Conservation (phyloP, 2,329 filamentous ascomycete species). For the Diaporthe aspalathi region DNA sequence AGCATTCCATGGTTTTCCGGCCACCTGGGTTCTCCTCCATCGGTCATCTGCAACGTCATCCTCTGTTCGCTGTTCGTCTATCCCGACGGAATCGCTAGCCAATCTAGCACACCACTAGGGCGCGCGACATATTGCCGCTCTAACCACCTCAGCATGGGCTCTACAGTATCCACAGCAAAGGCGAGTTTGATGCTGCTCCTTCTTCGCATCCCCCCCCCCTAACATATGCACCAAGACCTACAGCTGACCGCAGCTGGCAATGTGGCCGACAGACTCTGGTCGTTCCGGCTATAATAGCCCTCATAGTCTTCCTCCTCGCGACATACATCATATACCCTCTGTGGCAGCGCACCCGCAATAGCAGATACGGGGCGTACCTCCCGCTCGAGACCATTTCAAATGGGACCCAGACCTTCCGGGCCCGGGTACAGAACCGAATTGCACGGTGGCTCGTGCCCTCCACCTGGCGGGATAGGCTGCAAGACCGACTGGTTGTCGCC, state of each 20-base stretch:
- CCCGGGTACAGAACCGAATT: slow-evolving; percentile 59
- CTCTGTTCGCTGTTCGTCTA: slow-evolving; percentile 4
- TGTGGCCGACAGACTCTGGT: slow-evolving; percentile 69
- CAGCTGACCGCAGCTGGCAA: slow-evolving; percentile 11
- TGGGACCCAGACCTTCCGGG: slow-evolving; percentile 65
- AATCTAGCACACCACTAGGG: slow-evolving; percentile 7
- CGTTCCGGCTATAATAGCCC: slow-evolving; percentile 76
- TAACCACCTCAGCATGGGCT: slow-evolving; percentile 48
- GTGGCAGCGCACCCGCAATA: slow-evolving; percentile 73
- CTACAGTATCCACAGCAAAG: slow-evolving; percentile 46
- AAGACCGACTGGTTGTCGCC: slow-evolving; percentile 53
- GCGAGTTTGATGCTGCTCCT: background rate
- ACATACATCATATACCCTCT: slow-evolving; percentile 75
- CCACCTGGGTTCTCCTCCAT: background rate
- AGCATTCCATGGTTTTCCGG: background rate
- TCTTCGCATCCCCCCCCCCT: background rate
- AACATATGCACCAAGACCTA: background rate
- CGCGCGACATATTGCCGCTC: background rate
- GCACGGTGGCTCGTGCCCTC: slow-evolving; percentile 57
- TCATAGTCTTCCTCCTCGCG: slow-evolving; percentile 74
- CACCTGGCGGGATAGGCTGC: slow-evolving; percentile 57
- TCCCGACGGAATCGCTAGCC: slow-evolving; percentile 16
- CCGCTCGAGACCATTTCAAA: slow-evolving; percentile 73
- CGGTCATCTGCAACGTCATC: slow-evolving; percentile 12
- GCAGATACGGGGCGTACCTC: slow-evolving; percentile 79